Conservation (phyloP, 2,329 filamentous ascomycete genomes). For the Colletotrichum tanaceti region DNA sequence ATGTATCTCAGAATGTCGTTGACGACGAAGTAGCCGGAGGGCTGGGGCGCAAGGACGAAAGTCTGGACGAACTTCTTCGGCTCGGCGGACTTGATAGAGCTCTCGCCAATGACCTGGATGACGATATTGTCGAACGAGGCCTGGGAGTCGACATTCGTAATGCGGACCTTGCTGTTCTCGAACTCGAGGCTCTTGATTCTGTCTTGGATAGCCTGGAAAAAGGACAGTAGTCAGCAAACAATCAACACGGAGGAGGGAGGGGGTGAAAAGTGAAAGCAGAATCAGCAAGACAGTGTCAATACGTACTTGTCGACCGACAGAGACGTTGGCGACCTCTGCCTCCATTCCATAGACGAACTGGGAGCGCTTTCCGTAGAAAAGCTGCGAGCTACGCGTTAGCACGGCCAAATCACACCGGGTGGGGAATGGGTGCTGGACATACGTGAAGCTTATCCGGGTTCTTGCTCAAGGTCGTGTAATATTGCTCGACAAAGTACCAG, state of each 20-base stretch:
- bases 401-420: not conserved
- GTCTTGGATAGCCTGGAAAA: constrained; percentile 83
- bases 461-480: constrained; percentile 97
- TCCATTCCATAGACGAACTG: constrained; percentile 94
- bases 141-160: constrained; percentile 97
- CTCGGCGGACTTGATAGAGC: constrained; percentile 90
- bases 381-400: constrained; percentile 54
- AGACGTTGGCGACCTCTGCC: constrained; percentile 87
- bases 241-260: constrained; percentile 33
- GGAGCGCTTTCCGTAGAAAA: constrained; percentile 97
- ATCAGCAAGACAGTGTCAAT: constrained; percentile 36
- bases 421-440: constrained; percentile 48
- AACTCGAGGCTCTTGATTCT: constrained; percentile 93
- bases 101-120: constrained; percentile 97
- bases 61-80: constrained; percentile 98
- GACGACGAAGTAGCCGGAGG: constrained; percentile 96
- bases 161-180: constrained; percentile 97
- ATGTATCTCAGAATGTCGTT: constrained; percentile 99
- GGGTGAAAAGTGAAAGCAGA: constrained; percentile 2
- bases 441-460: constrained; percentile 91
- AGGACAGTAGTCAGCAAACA: constrained; percentile 14
- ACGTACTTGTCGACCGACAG: constrained; percentile 86
- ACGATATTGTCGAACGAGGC: constrained; percentile 93
- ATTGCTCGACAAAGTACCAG: constrained; percentile 99
- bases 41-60: constrained; percentile 95